A percentile compares a stretch with the other conserved stretches of the same genome.
Conservation (phyloP, 2,329 filamentous ascomycete species). For the Trichoderma hamatum region DNA sequence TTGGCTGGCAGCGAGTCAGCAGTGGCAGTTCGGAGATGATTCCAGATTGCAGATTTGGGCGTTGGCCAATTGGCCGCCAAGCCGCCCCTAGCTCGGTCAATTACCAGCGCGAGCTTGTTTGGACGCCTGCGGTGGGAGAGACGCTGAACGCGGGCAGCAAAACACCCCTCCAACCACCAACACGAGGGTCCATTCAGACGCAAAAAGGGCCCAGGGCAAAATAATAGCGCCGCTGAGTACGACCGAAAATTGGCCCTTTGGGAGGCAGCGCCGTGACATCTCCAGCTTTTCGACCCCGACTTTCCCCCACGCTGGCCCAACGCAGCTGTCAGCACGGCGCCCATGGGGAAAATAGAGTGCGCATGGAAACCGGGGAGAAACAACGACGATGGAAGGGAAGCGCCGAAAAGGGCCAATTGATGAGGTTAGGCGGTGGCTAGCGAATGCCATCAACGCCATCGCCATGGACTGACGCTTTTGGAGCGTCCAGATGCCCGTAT, state of each 20-base stretch:
- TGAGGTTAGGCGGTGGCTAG: background rate
- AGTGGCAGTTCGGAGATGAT: conserved; percentile 18
- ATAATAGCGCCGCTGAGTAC: conserved; percentile 39
- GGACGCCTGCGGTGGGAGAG: conserved; percentile 1
- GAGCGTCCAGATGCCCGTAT: background rate
- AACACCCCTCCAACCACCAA: background rate
- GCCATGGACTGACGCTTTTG: background rate
- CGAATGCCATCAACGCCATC: background rate
- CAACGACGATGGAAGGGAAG: background rate
- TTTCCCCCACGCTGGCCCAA: conserved; percentile 19
- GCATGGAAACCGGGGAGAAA: conserved; percentile 2
- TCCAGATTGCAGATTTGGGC: conserved; percentile 25
- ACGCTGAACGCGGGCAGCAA: conserved; percentile 9
- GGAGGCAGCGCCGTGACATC: conserved; percentile 28
- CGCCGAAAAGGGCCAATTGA: background rate
- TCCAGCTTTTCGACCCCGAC: conserved; percentile 23
- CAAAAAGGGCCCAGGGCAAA: conserved; percentile 8
- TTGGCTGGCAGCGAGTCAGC: background rate
- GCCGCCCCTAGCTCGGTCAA: conserved; percentile 31
- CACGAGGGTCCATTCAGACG: conserved; percentile 1
- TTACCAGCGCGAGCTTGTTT: conserved; percentile 23
- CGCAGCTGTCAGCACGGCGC: conserved; percentile 6
- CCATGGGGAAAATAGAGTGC: conserved; percentile 26
- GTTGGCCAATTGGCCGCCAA: conserved; percentile 26
- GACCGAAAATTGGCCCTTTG: conserved; percentile 42